phyloP scores from a whole-genome alignment of 495 filamentous ascomycete species.

The Collariella sp. region DNA sequence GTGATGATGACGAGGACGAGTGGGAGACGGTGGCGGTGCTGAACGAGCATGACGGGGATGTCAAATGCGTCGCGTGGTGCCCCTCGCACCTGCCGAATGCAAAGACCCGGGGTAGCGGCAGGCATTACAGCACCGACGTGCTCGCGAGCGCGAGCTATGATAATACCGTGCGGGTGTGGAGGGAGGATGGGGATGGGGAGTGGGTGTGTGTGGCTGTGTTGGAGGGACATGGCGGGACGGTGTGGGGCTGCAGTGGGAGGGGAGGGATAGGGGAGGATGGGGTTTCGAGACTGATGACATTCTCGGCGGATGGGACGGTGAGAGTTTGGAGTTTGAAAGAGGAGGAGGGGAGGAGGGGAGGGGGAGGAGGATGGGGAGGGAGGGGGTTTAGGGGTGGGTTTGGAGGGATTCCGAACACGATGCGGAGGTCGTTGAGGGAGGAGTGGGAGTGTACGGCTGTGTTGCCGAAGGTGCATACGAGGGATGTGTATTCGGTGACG shows the following conservation, averaged over 20 bases:
- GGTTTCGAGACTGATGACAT: constrained; percentile 61
- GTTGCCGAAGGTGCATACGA: constrained; percentile 65
- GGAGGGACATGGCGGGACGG: constrained; percentile 67
- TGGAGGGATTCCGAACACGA: constrained; percentile 65
- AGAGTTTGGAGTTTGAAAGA: constrained; percentile 65
- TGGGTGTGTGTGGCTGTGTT: constrained; percentile 85
- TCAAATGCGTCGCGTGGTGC: constrained; percentile 90
- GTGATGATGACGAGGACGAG: constrained; percentile 61
- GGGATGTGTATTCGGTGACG: constrained; percentile 67
- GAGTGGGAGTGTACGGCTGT: constrained; percentile 66
- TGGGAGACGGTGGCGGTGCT: constrained; percentile 94
- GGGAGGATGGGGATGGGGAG: constrained; percentile 78
- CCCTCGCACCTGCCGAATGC: constrained; percentile 42
- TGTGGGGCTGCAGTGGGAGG: constrained; percentile 85
- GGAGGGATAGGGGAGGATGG: constrained; percentile 29
- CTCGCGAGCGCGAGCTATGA: constrained; percentile 86
- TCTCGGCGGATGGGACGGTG: constrained; percentile 69
- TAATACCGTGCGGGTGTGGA: constrained; percentile 79
- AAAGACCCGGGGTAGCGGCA: constrained; percentile 6
- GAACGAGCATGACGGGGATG: constrained; percentile 87
- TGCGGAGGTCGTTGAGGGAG: constrained; percentile 66
- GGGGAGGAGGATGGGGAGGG: constrained; percentile 6
- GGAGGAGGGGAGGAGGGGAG: constrained; percentile 41
- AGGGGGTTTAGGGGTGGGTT: constrained; percentile 20
- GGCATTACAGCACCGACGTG: constrained; percentile 45